phyloP scores from a whole-genome alignment of 805 yeast species.

The Monosporozyma unispora region DNA sequence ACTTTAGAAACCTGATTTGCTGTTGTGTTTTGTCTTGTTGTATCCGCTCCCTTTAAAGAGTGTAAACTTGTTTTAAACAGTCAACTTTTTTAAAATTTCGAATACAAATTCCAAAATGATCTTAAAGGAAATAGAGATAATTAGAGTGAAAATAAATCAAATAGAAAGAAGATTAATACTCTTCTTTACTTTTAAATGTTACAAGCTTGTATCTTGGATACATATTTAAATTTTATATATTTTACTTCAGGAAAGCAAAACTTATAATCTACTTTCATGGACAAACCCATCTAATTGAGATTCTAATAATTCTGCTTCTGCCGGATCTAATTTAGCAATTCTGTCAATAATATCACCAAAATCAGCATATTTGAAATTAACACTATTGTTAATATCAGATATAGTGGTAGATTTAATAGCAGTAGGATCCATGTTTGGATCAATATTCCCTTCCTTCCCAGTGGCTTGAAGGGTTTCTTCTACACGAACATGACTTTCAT shows the following conservation, averaged over 20 bases:
- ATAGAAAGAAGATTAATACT: no score
- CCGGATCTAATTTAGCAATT: slow-evolving; percentile 20
- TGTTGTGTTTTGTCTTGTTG: no score
- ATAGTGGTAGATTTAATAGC: slow-evolving; percentile 9
- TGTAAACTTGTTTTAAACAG: no score
- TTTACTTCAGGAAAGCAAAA: no score
- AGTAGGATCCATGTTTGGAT: not conserved
- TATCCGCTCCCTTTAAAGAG: no score
- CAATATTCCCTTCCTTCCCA: not conserved
- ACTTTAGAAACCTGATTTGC: no score
- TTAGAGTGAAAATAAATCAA: no score
- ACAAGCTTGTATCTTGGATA: not conserved
- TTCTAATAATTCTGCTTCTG: slow-evolving; percentile 16
- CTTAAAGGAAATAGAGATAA: no score
- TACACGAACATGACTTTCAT: slow-evolving; percentile 22
- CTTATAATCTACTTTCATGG: slow-evolving; percentile 16
- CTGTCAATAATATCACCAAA: slow-evolving; percentile 26
- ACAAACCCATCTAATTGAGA: slow-evolving; percentile 20
- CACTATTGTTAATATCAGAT: slow-evolving; percentile 15
- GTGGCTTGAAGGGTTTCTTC: slow-evolving; percentile 12
- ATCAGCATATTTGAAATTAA: slow-evolving; percentile 23
- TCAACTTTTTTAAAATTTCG: no score
- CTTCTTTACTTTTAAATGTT: not conserved
- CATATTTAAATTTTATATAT: not conserved
- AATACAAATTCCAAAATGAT: no score